These are phyloP conservation scores for Globisporangium solare DNA, from an alignment of 352 stramenopile species.

Conservation along the genomic window DNA sequence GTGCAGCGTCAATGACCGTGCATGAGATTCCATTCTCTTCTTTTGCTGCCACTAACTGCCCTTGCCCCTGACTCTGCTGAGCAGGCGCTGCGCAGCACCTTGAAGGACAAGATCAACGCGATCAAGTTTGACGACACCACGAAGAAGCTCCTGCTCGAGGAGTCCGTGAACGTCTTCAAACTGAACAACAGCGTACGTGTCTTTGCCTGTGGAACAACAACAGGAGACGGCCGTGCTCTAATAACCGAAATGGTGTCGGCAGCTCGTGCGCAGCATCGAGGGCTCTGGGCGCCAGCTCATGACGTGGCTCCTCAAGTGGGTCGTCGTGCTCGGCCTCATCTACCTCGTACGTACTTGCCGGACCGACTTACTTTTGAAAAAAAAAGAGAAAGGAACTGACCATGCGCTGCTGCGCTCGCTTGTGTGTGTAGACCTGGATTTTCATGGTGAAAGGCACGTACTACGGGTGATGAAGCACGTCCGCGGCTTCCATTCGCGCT, in stretches of 20 bases:
- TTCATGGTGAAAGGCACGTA: not conserved
- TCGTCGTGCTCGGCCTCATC: slow-evolving; percentile 44
- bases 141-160: slow-evolving; percentile 40
- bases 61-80: too few relatives aligned
- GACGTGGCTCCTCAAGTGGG: slow-evolving; percentile 58
- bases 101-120: slow-evolving; percentile 64
- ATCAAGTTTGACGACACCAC: slow-evolving; percentile 35
- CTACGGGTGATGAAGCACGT: not conserved
- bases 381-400: not conserved
- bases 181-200: slow-evolving; percentile 63
- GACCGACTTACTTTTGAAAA: not conserved
- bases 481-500: too few relatives aligned
- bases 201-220: too few relatives aligned
- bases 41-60: too few relatives aligned
- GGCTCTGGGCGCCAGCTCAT: slow-evolving; percentile 38
- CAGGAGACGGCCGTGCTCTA: too few relatives aligned
- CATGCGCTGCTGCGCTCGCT: not conserved
- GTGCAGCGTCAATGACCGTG: slow-evolving; percentile 9
- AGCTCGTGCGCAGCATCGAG: slow-evolving; percentile 67
- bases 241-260: too few relatives aligned
- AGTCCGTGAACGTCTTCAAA: slow-evolving; percentile 53
- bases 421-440: not conserved
- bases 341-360: slow-evolving; percentile 28
- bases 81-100: slow-evolving; percentile 39
- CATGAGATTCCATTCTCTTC: too few relatives aligned